Base-by-base conservation (phyloP, 139 green algal genomes). In the Zygnema cylindricum region DNA sequence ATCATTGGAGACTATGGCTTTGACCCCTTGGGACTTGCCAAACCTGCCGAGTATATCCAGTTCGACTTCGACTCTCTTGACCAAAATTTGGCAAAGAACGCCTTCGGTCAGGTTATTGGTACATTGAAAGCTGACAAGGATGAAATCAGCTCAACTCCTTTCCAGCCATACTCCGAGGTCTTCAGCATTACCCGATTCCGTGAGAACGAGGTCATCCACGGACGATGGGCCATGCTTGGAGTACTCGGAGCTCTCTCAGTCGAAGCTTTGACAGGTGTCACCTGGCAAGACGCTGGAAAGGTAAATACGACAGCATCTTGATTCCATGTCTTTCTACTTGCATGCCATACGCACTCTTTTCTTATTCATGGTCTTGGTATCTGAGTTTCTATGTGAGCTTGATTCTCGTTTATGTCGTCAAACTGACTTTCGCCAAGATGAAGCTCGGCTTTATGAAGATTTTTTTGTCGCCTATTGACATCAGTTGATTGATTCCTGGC, bases 121-220 rank as follows among this genome's bases (percentile, higher is more conserved):
- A 86, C 91, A 42, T 94, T 96, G 40, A 86, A 71, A 32, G 54
- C 77, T 54, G 77, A 77, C 55, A 84, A 69, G 40, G n/a, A 40
- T 32, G 84, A 87, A 43, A 40, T 91, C 22, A 33, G 22, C 39
- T 54, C 71, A 36, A 91, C 75, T 42, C 75, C 71, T n/a, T 91
- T 92, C 84, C 86, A 92, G 84, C 93, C 93, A 0, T 95, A 94
- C 78, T 81, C 88, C 39, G 93, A 96, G 90, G 96, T 98, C 35
- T 98, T 98, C 91, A 95, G 94, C 86, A 93, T 99, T 79, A 90
- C 95, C 86, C 93, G 97, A 39, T 99, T 99, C 97, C 88, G 94
- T 36, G 89, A 93, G 89, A 83, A 69, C 54, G 89, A 93, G 86
- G 40, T 93, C 43, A 93, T 93, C 49, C 86, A 93, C 86, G 89